phyloP scores from a whole-genome alignment of 345 rosid species.

The Durio zibethinus region DNA sequence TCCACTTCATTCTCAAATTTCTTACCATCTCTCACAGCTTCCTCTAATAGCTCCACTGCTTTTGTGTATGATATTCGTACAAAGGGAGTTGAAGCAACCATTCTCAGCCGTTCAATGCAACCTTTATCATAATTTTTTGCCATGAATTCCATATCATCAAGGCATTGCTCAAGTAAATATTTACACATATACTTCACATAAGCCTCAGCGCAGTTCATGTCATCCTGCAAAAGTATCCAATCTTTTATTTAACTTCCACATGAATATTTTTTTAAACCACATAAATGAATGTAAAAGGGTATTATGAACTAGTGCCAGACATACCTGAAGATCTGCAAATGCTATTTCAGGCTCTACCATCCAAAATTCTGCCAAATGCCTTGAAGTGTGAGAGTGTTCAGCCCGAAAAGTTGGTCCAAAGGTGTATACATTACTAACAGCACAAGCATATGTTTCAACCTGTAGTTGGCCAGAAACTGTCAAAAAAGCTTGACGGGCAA shows the following conservation, averaged over 20 bases:
- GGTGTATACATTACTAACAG: constrained; percentile 75
- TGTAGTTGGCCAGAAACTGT: constrained; percentile 95
- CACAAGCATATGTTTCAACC: constrained; percentile 87
- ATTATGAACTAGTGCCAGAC: not conserved
- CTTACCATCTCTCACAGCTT: constrained; percentile 68
- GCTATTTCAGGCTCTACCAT: constrained; percentile 98
- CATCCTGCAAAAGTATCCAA: constrained; percentile 51
- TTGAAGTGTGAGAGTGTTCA: constrained; percentile 87
- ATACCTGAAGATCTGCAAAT: constrained; percentile 82
- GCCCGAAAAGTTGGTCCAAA: constrained; percentile 98
- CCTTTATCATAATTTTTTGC: constrained; percentile 64
- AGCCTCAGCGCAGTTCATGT: constrained; percentile 98
- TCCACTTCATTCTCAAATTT: constrained; percentile 74
- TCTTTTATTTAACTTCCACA: not conserved
- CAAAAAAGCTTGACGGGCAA: constrained; percentile 86
- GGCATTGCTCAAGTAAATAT: constrained; percentile 84
- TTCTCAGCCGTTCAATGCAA: constrained; percentile 67
- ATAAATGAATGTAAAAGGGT: not conserved
- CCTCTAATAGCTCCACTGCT: constrained; percentile 64
- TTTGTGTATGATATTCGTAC: constrained; percentile 75
- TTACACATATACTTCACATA: constrained; percentile 76
- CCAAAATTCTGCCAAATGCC: constrained; percentile 99
- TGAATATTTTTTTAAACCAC: not conserved
- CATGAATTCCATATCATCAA: constrained; percentile 88
- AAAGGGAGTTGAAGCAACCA: constrained; percentile 85